Conservation (phyloP, 2,329 filamentous ascomycete genomes). For the Acarospora socialis region DNA sequence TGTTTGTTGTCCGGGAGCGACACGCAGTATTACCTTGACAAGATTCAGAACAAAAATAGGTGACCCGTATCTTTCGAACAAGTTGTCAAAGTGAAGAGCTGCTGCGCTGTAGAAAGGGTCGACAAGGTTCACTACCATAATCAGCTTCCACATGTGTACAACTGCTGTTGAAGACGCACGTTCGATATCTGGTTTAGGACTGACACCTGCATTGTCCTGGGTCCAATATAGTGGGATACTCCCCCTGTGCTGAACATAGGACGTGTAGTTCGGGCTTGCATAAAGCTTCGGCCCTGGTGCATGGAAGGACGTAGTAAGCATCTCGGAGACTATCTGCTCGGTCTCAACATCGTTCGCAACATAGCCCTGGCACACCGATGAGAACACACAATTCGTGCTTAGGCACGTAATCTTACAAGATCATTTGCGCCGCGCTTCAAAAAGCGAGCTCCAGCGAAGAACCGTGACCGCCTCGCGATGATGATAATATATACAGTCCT, state of each 20-base stretch:
- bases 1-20: not conserved
- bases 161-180: conserved; percentile 14
- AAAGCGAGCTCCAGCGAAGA: conserved; percentile 88
- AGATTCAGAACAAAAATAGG: conserved; percentile 87
- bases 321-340: conserved; percentile 93
- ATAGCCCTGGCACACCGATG: conserved; percentile 43
- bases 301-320: conserved; percentile 89
- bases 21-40: conserved; percentile 56
- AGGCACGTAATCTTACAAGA: conserved; percentile 30
- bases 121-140: conserved; percentile 54
- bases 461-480: conserved; percentile 79
- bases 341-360: conserved; percentile 98
- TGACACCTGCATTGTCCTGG: conserved; percentile 87
- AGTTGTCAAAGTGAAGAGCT: conserved; percentile 83
- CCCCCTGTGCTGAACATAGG: conserved; percentile 89
- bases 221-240: conserved; percentile 97
- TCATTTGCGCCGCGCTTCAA: conserved; percentile 92
- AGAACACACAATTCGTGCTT: not conserved
- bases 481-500: conserved; percentile 82
- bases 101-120: conserved; percentile 93
- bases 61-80: conserved; percentile 85
- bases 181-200: conserved; percentile 91
- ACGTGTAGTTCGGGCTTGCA: conserved; percentile 82
- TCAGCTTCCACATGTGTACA: conserved; percentile 1
- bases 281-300: conserved; percentile 74